Percentiles rank a stretch among this genome's conserved stretches.
Evolutionary conservation across 2,329 filamentous ascomycete species (phyloP).

Genomic region (Sporothrix brasiliensis): DNA sequence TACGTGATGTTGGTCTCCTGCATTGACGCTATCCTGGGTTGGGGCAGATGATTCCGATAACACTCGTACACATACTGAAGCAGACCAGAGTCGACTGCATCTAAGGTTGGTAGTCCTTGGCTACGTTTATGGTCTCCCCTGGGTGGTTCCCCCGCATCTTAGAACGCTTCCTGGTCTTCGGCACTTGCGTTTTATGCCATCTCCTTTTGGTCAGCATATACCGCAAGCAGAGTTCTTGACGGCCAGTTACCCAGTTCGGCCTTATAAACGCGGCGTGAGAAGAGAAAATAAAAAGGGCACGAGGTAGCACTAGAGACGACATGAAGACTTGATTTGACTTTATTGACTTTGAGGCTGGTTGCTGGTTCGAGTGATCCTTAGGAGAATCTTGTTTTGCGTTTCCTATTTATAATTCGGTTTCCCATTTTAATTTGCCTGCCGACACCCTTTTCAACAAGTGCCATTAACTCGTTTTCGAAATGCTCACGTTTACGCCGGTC

Average conservation of each 20-base stretch:
- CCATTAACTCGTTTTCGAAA: background rate
- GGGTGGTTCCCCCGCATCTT: background rate
- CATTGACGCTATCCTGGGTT: too few species aligned
- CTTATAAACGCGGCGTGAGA: constrained; percentile 16
- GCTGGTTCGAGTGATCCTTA: background rate
- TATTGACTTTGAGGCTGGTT: background rate
- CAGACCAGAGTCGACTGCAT: background rate
- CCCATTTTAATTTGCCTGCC: background rate
- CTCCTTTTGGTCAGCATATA: background rate
- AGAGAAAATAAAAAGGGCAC: background rate
- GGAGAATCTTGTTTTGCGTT: background rate
- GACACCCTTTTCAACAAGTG: background rate
- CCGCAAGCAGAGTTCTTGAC: background rate
- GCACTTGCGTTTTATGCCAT: background rate
- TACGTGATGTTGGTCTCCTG: too few species aligned
- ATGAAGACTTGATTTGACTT: background rate
- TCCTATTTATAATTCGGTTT: background rate
- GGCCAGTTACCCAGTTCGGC: constrained; percentile 3
- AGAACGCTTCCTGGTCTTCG: background rate
- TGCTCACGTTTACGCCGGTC: constrained; percentile 35
- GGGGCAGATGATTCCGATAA: background rate
- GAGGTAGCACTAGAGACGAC: background rate
- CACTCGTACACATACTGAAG: too few species aligned
- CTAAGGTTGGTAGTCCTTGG: background rate
- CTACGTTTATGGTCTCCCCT: background rate